Base-by-base conservation (phyloP, 2,329 filamentous ascomycete species). In the Fusarium sp. region DNA sequence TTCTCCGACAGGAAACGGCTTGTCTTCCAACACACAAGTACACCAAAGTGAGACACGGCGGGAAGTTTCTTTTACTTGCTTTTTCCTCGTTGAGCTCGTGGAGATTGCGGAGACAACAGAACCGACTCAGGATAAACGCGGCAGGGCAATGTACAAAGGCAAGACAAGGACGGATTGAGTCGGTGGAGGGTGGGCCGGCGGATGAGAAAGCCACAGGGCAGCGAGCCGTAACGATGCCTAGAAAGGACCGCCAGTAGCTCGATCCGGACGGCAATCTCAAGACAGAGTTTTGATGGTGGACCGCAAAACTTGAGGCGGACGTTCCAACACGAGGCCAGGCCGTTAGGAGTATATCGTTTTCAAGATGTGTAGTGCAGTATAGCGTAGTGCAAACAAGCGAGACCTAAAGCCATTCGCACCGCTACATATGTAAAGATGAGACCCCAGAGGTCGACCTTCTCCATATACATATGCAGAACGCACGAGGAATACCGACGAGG, bases 391-490 rank as follows among this genome's bases (percentile, higher is more conserved):
- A 67, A 61, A 69, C 60, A 73, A 75, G 66, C 67, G 62, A 71
- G 72, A 76, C 62, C 72, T 68, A 56, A 62, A 75, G 75, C 64
- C 73, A 71, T 77, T 63, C 66, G 65, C 69, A 72, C 67, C 67
- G 67, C 68, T 78, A 78, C 69, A 78, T 77, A 77, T 78, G 76
- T 76, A 76, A 63, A 74, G 66, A 71, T 69, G 72, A 77, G 73
- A 59, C 67, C 71, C 61, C 48, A 65, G 64, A 74, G 70, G 74
- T 71, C 57, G 75, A 73, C 54, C 66, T 72, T 72, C 70, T 72
- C 70, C 67, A 74, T 75, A 65, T 77, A 78, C 72, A 72, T 70
- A 73, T 73, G 74, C 68, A 78, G 70, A 57, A 63, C 60, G 73
- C 74, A 78, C 68, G 76, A 77, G 72, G 75, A 76, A 68, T 77